These are phyloP conservation scores for Enterocytospora artemiae DNA, from an alignment of 371 early-diverging fungal species.

Conservation along the genomic window DNA sequence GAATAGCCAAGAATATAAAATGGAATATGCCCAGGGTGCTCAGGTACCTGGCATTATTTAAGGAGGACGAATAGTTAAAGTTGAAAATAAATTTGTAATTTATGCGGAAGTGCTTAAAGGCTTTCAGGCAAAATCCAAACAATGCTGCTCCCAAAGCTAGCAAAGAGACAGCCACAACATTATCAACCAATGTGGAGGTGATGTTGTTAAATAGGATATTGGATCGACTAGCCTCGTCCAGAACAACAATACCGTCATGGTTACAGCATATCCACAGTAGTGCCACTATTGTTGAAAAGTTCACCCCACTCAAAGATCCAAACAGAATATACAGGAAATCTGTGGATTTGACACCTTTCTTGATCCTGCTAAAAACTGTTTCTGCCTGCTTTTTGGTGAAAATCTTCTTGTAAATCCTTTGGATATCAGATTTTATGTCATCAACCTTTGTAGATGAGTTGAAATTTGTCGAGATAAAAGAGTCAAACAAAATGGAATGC, in stretches of 20 bases:
- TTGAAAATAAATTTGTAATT: constrained; percentile 57
- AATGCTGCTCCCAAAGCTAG: constrained; percentile 25
- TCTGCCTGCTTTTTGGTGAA: constrained; percentile 51
- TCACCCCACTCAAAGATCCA: background rate
- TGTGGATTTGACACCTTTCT: background rate
- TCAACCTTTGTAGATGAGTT: constrained; percentile 35
- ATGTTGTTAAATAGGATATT: background rate
- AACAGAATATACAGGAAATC: constrained; percentile 10
- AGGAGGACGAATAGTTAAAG: constrained; percentile 40
- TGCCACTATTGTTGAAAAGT: background rate
- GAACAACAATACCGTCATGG: too few relatives aligned
- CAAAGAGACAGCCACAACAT: constrained; percentile 12
- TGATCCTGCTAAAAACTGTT: constrained; percentile 26
- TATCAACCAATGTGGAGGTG: background rate
- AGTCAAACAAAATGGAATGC: too few relatives aligned
- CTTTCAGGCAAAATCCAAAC: constrained; percentile 48
- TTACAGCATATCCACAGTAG: too few relatives aligned
- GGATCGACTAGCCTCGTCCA: too few relatives aligned
- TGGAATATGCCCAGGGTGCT: constrained; percentile 17
- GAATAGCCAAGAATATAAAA: constrained; percentile 1
- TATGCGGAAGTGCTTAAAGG: constrained; percentile 48
- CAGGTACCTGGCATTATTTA: constrained; percentile 44
- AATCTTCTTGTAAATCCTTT: constrained; percentile 38
- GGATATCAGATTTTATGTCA: constrained; percentile 31
- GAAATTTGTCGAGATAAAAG: constrained; percentile 22